These are phyloP conservation scores for Apiospora pterosperma DNA, from an alignment of 2,329 filamentous ascomycete genomes.

Conservation along the genomic window DNA sequence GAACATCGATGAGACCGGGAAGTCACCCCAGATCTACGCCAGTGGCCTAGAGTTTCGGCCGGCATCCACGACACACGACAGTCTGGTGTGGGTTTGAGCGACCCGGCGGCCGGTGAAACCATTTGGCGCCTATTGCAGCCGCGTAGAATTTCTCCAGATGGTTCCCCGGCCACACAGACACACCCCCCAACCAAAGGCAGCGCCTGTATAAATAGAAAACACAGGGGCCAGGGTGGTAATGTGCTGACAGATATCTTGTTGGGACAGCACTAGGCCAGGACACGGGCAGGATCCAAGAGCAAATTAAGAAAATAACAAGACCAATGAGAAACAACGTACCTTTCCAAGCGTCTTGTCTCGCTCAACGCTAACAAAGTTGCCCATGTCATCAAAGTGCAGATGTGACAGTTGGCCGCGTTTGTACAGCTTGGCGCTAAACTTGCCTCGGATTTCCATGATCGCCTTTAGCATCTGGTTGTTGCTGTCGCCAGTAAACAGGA, in stretches of 20 bases:
- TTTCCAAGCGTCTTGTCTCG: conserved; percentile 84
- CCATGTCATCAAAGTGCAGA: conserved; percentile 79
- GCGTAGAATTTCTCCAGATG: background rate
- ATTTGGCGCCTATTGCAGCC: background rate
- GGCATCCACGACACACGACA: background rate
- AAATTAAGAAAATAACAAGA: background rate
- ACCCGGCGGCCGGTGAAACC: background rate
- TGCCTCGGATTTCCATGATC: conserved; percentile 95
- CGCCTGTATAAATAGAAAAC: conserved; percentile 11
- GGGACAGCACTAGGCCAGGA: background rate
- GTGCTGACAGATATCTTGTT: background rate
- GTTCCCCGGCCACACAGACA: conserved; percentile 3
- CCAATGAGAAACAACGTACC: conserved; percentile 40
- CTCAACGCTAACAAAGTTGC: conserved; percentile 82
- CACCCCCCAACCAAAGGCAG: conserved; percentile 10
- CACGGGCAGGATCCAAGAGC: background rate
- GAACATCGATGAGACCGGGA: background rate
- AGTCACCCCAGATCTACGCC: background rate
- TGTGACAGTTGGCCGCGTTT: conserved; percentile 74
- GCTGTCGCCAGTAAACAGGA: conserved; percentile 88
- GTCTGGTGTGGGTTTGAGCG: background rate
- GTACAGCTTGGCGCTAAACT: conserved; percentile 84
- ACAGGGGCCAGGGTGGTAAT: background rate
- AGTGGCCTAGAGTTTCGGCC: background rate
- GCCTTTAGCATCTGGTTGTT: conserved; percentile 98